A percentile compares a stretch with the other conserved stretches of the same genome.
These are phyloP conservation scores for Umbellularia californica DNA, from an alignment of 164 flowering plant genomes.

Conservation along the genomic window DNA sequence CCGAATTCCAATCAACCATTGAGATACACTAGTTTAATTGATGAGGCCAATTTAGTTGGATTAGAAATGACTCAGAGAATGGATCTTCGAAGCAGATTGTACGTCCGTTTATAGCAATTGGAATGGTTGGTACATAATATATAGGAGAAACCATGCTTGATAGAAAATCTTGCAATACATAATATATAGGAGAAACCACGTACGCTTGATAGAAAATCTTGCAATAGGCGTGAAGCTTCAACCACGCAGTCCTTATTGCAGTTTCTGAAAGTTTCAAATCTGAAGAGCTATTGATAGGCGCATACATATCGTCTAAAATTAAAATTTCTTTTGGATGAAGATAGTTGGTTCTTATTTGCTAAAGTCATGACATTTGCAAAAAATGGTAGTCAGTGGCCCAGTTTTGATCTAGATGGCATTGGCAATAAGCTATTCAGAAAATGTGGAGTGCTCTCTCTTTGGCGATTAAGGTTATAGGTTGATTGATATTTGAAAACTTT, in stretches of 20 bases:
- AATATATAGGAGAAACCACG: no score
- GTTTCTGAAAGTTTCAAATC: slow-evolving; percentile 1
- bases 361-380: not conserved
- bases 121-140: no score
- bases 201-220: no score
- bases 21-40: no score
- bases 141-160: no score
- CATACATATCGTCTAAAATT: not conserved
- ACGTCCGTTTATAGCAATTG: no score
- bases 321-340: not conserved
- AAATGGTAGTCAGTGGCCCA: not conserved
- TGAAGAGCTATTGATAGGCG: not conserved
- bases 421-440: not conserved
- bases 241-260: not conserved
- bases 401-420: not conserved
- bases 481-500: slow-evolving; percentile 4
- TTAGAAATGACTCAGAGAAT: no score
- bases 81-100: no score
- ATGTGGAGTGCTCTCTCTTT: slow-evolving; percentile 2
- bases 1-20: no score
- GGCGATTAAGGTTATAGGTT: not conserved
- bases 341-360: slow-evolving; percentile 5
- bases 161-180: no score
- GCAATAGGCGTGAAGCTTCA: not conserved
- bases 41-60: no score